Base-by-base conservation (phyloP, 2,329 filamentous ascomycete genomes). In the Diplodia mutila region DNA sequence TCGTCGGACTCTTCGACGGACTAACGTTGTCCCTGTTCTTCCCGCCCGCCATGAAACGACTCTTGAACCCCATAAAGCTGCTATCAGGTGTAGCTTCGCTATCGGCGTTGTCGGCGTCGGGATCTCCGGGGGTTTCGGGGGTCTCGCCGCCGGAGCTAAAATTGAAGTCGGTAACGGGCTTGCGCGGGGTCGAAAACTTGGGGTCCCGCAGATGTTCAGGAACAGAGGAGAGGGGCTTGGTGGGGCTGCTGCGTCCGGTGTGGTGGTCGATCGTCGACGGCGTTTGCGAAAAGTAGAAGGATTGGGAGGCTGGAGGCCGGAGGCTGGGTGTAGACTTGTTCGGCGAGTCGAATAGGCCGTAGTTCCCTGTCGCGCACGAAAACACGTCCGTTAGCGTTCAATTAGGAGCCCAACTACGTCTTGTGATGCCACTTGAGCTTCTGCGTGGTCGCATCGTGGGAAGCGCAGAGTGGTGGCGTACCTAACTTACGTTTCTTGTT, bases 91-190 rank as follows among this genome's bases (percentile, higher is more conserved):
- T 82, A 18, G 77, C 76, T 69, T 82, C 80, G 72, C 78, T 81
- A 69, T 82, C 81, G 51, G 77, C 75, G 66, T 73, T 72, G 42
- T 76, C 73, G n/a, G 71, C 73, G 59, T 64, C 61, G 16, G 71
- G 73, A 16, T 59, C 64, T 68, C 79, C 78, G 0, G 81, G 81
- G 4, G 81, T 82, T 69, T 80, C 80, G 0, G 83, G 82, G 52
- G 83, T 85, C 72, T 84, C 83, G 23, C 81, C 83, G 61, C 82
- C 82, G 14, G 80, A 83, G 67, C 82, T 83, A 67, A 80, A 81
- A 66, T 80, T 70, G 68, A 80, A 81, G 68, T 82, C 80, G 68
- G 75, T 70, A 37, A 71, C 71, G 14, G 72, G 69, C 59, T 75
- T 79, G 32, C 78, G 75, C n/a, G 79, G 79, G 29, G 79, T 80